Conservation (phyloP, 2,329 filamentous ascomycete species). For the Sporothrix schenckii region DNA sequence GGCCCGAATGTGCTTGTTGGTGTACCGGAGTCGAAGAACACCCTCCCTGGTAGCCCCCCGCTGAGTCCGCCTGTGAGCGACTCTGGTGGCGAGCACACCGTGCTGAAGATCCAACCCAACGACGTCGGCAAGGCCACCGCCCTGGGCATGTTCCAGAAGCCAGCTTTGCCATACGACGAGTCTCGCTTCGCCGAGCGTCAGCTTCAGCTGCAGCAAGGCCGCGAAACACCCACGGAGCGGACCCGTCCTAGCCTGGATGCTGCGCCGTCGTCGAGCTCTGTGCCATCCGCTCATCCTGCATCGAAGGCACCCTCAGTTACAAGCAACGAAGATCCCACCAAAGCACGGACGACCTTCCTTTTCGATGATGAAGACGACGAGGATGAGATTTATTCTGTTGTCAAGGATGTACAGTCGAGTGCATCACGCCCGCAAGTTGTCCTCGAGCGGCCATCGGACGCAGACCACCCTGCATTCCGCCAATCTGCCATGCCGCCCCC, state of each 20-base stretch:
- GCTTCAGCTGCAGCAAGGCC: slow-evolving; percentile 75
- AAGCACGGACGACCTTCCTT: slow-evolving; percentile 48
- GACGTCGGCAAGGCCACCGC: slow-evolving; percentile 83
- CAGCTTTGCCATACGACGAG: slow-evolving; percentile 77
- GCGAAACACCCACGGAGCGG: slow-evolving; percentile 61
- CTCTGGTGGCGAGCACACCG: slow-evolving; percentile 61
- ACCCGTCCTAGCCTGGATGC: slow-evolving; percentile 52
- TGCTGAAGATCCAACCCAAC: slow-evolving; percentile 69
- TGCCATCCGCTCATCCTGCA: slow-evolving; percentile 44
- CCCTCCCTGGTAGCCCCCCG: slow-evolving; percentile 52
- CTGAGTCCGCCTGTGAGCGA: slow-evolving; percentile 74
- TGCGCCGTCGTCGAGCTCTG: not conserved
- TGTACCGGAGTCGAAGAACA: slow-evolving; percentile 37
- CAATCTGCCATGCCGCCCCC: slow-evolving; percentile 51
- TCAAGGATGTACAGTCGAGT: not conserved
- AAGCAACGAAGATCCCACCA: slow-evolving; percentile 42
- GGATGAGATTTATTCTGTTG: not conserved
- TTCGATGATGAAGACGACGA: slow-evolving; percentile 48
- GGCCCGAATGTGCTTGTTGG: slow-evolving; percentile 36
- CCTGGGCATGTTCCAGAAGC: slow-evolving; percentile 65
- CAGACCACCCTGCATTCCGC: slow-evolving; percentile 59
- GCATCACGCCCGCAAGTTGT: slow-evolving; percentile 45
- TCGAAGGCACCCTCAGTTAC: slow-evolving; percentile 45
- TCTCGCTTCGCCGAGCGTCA: slow-evolving; percentile 81
- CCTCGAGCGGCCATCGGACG: slow-evolving; percentile 55